Base-by-base conservation (phyloP, 495 filamentous ascomycete species). In the Penicillium parvum region DNA sequence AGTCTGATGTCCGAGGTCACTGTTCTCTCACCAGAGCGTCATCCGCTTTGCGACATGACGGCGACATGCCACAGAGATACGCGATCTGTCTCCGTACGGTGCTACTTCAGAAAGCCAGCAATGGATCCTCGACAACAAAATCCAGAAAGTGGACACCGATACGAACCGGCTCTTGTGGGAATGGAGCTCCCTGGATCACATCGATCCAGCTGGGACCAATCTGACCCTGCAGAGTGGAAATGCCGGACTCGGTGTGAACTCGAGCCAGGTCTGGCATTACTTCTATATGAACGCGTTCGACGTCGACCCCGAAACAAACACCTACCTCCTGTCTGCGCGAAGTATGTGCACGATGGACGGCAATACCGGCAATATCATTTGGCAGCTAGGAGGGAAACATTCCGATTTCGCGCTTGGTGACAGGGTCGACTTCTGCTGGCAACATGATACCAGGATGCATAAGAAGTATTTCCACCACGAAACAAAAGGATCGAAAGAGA, bases 291-390 rank as follows among this genome's bases (percentile, higher is more conserved):
- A 57, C 15, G 41, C 44, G 15, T 49, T 57, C 23, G 53, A 57
- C 32, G 47, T 53, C 18, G 50, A 57, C 28, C 23, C 36, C 10
- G 27, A 49, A 4, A 69, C 67, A 4, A 69, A 72, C 11, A 68
- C 71, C 45, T 77, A 75, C 43, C 49, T 78, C 2, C 60, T 78
- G 21, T 77, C 74, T 3, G 68, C 69, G 7, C 69, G 75, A n/a
- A 65, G 76, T 46, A 62, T 64, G 16, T 68, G 66, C 50, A 58
- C 69, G 19, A 67, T 78, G 50, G 72, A 73, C 37, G 73, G 71
- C 12, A 69, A 65, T n/a, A 61, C 68, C 23, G 73, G 75, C 12
- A 54, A 60, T 14, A 67, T 76, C 39, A 63, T 76, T 38, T 78
- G 75, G 75, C 64, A 64, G 8, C 53, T 78, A 27, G 56, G 67